Percentiles rank a stretch among this genome's conserved stretches.
Conservation (phyloP, 1,139 yeast genomes). For the Ogataea hybrid region DNA sequence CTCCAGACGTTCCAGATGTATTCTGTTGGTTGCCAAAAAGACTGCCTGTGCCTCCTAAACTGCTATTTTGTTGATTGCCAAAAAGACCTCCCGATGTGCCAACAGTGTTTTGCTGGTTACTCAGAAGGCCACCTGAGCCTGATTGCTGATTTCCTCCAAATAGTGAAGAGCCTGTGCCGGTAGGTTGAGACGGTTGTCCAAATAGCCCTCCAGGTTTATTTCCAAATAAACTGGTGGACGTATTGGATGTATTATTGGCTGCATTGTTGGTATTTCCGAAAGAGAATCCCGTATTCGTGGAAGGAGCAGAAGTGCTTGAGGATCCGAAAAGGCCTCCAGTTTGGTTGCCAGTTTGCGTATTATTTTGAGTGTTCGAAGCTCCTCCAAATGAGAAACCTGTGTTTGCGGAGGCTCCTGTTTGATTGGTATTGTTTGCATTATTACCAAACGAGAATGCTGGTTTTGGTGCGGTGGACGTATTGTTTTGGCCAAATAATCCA, state of each 20-base stretch:
- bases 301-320: conserved; percentile 3
- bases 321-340: conserved; percentile 11
- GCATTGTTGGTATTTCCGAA: conserved; percentile 17
- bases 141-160: conserved; percentile 4
- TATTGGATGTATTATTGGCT: conserved; percentile 5
- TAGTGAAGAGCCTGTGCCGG: conserved; percentile 1
- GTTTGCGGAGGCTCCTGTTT: conserved; percentile 3
- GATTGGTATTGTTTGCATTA: conserved; percentile 1
- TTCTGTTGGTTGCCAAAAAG: conserved; percentile 33
- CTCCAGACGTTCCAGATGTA: background rate
- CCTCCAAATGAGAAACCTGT: conserved; percentile 14
- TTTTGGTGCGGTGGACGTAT: conserved; percentile 4
- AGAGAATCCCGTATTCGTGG: conserved; percentile 18
- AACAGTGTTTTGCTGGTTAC: too few relatives aligned
- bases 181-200: background rate
- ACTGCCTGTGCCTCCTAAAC: conserved; percentile 29
- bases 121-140: conserved; percentile 8
- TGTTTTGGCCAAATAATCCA: conserved; percentile 8
- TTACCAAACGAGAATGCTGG: conserved; percentile 10
- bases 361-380: conserved; percentile 2
- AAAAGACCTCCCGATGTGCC: too few relatives aligned
- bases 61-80: conserved; percentile 1
- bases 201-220: conserved; percentile 8
- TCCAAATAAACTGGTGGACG: conserved; percentile 2
- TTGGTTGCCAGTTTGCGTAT: conserved; percentile 3